These are phyloP conservation scores for Fusarium paranaense DNA, from an alignment of 2,329 filamentous ascomycete genomes.

Conservation along the genomic window DNA sequence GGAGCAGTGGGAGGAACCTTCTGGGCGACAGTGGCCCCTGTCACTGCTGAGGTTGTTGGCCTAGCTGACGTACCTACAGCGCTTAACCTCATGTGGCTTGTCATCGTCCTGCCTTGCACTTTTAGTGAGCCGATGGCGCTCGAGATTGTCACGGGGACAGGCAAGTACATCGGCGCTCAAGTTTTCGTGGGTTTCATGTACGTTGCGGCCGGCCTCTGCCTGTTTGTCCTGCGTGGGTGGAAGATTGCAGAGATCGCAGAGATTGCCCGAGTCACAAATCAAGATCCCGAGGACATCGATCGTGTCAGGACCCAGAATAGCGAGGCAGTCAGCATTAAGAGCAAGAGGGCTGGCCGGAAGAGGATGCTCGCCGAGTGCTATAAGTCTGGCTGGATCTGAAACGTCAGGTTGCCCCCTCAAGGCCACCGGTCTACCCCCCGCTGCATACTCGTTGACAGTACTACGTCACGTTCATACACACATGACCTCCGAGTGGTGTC, in stretches of 20 bases:
- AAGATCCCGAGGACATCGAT: slow-evolving; percentile 46
- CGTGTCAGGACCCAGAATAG: slow-evolving; percentile 47
- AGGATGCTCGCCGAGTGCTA: slow-evolving; percentile 50
- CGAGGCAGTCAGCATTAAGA: slow-evolving; percentile 45
- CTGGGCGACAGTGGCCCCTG: slow-evolving; percentile 76
- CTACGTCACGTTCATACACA: background rate
- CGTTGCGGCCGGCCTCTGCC: slow-evolving; percentile 57
- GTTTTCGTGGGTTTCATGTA: slow-evolving; percentile 73
- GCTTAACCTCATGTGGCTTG: slow-evolving; percentile 78
- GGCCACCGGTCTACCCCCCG: background rate
- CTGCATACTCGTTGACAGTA: background rate
- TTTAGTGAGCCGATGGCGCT: slow-evolving; percentile 75
- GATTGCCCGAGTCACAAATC: slow-evolving; percentile 46
- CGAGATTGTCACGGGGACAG: slow-evolving; percentile 58
- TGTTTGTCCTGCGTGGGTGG: slow-evolving; percentile 52
- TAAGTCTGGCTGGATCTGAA: slow-evolving; percentile 44
- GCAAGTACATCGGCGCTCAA: slow-evolving; percentile 64
- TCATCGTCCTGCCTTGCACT: slow-evolving; percentile 76
- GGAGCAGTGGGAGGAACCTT: slow-evolving; percentile 78
- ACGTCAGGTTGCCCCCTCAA: background rate
- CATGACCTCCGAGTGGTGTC: background rate
- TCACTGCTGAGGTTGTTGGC: slow-evolving; percentile 80
- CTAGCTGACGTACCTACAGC: slow-evolving; percentile 74
- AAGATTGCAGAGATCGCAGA: slow-evolving; percentile 52
- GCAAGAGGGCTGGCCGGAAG: slow-evolving; percentile 46